These are phyloP conservation scores for Pleurozium schreberi DNA, from an alignment of 225 moss, liverwort and hornwort species.

Conservation along the genomic window DNA sequence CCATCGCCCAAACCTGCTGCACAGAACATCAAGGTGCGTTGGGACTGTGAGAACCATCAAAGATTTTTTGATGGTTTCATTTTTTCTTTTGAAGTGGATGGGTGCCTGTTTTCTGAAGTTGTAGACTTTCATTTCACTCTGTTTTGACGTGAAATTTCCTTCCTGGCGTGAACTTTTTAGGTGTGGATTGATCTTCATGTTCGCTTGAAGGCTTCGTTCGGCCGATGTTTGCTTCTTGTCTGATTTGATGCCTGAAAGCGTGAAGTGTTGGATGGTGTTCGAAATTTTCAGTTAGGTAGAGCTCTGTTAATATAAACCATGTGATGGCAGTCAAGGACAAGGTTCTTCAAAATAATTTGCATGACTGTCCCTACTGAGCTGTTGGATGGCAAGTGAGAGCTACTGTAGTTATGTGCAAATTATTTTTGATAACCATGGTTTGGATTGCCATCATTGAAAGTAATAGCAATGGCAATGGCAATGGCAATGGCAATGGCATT, in stretches of 20 bases:
- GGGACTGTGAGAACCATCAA: background rate
- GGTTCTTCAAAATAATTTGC: background rate
- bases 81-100: background rate
- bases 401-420: background rate
- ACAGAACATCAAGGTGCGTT: slow-evolving; percentile 59
- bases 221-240: background rate
- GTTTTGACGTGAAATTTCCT: background rate
- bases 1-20: slow-evolving; percentile 58
- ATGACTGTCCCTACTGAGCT: background rate
- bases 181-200: background rate
- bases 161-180: background rate
- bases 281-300: background rate
- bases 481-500: background rate
- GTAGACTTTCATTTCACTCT: background rate
- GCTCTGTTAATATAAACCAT: background rate
- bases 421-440: background rate
- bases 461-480: background rate
- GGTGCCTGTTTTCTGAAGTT: background rate
- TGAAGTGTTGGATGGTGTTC: background rate
- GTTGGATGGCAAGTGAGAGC: background rate
- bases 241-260: background rate
- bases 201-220: background rate
- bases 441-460: background rate
- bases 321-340: background rate
- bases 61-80: background rate